Percentiles rank a stretch among this genome's conserved stretches.
phyloP scores from a whole-genome alignment of 805 yeast genomes.

The Saccharomycopsis schoenii region DNA sequence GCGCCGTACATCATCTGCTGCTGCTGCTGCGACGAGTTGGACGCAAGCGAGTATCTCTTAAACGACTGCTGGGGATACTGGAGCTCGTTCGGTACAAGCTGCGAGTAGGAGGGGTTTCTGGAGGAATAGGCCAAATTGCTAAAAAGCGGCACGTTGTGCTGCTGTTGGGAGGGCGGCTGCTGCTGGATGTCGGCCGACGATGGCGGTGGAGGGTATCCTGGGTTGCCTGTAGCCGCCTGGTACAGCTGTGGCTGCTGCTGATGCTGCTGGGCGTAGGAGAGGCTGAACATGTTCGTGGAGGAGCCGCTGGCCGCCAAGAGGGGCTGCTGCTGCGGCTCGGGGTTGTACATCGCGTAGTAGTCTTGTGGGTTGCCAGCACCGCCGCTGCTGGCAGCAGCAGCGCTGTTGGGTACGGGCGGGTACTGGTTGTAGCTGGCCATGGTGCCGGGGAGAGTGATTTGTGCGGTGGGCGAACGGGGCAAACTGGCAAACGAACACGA shows the following conservation, averaged over 20 bases:
- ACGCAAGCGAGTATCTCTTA: neutral
- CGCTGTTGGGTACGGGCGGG: neutral
- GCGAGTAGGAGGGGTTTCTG: neutral
- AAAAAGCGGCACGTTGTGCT: neutral
- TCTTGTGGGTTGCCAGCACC: neutral
- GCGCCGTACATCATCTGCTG: conserved; percentile 8
- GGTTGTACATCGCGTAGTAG: neutral
- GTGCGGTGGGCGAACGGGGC: no score
- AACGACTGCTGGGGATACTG: neutral
- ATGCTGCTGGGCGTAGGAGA: neutral
- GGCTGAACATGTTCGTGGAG: neutral
- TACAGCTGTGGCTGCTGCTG: neutral
- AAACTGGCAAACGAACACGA: no score
- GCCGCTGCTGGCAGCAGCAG: neutral
- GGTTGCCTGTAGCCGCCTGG: neutral
- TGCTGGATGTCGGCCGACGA: neutral
- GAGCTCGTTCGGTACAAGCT: neutral
- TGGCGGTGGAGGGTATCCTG: neutral
- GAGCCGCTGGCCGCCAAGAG: neutral
- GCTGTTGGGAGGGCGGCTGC: neutral
- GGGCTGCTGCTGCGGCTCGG: neutral
- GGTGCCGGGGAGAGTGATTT: neutral
- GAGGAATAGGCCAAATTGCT: neutral
- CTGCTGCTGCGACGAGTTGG: conserved; percentile 10
- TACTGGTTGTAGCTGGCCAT: neutral